Percentiles rank a stretch among this genome's conserved stretches.
phyloP scores from a whole-genome alignment of 2,329 filamentous ascomycete species.

The Zasmidium citrigriseum region DNA sequence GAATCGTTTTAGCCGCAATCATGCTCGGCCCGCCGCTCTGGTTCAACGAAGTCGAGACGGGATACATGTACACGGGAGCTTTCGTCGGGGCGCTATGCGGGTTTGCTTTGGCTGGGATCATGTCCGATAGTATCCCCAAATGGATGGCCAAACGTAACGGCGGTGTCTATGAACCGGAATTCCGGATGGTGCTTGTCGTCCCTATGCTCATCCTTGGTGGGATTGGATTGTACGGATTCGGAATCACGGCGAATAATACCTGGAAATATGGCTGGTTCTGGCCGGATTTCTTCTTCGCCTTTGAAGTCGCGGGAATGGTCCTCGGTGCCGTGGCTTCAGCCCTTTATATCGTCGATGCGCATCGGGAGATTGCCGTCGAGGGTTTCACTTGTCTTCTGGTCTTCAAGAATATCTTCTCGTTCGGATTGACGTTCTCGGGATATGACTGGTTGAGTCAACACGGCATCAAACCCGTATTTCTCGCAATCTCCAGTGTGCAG shows the following conservation, averaged over 20 bases:
- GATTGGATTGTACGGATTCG: constrained; percentile 82
- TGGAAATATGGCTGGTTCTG: constrained; percentile 68
- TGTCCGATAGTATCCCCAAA: constrained; percentile 73
- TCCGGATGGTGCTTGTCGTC: constrained; percentile 78
- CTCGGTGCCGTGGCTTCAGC: constrained; percentile 83
- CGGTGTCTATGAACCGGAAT: constrained; percentile 89
- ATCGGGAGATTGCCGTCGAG: constrained; percentile 82
- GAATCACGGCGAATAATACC: constrained; percentile 66
- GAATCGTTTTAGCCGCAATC: constrained; percentile 77
- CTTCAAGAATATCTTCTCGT: constrained; percentile 94
- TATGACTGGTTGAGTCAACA: constrained; percentile 74
- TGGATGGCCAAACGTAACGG: constrained; percentile 72
- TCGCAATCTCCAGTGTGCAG: constrained; percentile 74
- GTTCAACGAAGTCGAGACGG: constrained; percentile 77
- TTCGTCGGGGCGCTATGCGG: constrained; percentile 82
- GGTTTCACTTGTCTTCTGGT: constrained; percentile 86
- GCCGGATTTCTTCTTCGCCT: constrained; percentile 78
- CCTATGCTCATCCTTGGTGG: constrained; percentile 78
- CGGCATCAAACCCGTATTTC: constrained; percentile 67
- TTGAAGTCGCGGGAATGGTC: constrained; percentile 88
- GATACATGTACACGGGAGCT: constrained; percentile 83
- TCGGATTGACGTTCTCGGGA: constrained; percentile 78
- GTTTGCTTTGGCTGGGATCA: constrained; percentile 70
- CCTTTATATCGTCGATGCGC: constrained; percentile 89
- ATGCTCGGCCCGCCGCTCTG: constrained; percentile 60